These are phyloP conservation scores for Phytophthora megakarya DNA, from an alignment of 352 stramenopile species.

Conservation along the genomic window DNA sequence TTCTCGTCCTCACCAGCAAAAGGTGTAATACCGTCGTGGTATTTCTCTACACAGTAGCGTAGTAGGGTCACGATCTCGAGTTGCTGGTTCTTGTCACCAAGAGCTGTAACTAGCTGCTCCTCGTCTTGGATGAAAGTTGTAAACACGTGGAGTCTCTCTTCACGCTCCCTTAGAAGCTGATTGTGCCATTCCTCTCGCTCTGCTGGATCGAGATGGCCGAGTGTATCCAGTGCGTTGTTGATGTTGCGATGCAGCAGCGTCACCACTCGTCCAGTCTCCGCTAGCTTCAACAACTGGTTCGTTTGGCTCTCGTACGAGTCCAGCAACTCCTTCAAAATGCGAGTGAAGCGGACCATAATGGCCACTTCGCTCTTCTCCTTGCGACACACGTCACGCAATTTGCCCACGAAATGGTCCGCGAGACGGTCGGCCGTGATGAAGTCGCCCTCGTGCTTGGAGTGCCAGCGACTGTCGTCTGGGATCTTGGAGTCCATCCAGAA, in stretches of 20 bases:
- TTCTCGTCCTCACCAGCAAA: slow-evolving; percentile 31
- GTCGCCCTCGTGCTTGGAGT: slow-evolving; percentile 29
- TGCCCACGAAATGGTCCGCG: slow-evolving; percentile 33
- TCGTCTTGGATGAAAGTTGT: slow-evolving; percentile 24
- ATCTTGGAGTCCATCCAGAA: slow-evolving; percentile 44
- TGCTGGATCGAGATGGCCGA: slow-evolving; percentile 17
- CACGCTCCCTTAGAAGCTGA: slow-evolving; percentile 22
- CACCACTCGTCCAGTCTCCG: slow-evolving; percentile 36
- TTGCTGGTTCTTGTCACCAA: slow-evolving; percentile 35
- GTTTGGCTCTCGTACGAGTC: slow-evolving; percentile 40
- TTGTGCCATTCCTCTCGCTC: slow-evolving; percentile 23
- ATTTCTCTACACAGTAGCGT: slow-evolving; percentile 38
- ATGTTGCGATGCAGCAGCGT: slow-evolving; percentile 37
- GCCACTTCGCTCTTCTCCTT: slow-evolving; percentile 24
- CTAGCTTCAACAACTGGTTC: slow-evolving; percentile 38
- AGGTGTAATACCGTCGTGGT: slow-evolving; percentile 26
- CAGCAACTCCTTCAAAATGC: slow-evolving; percentile 32
- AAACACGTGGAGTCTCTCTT: slow-evolving; percentile 29
- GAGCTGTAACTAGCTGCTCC: slow-evolving; percentile 9
- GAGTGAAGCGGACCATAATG: slow-evolving; percentile 35
- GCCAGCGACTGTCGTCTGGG: slow-evolving; percentile 33
- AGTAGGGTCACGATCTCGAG: slow-evolving; percentile 41
- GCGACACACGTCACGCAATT: slow-evolving; percentile 21
- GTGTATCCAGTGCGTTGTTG: slow-evolving; percentile 27
- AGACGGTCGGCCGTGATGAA: slow-evolving; percentile 26